phyloP scores from a whole-genome alignment of 306 rosid species.

The Crataegus laevigata region DNA sequence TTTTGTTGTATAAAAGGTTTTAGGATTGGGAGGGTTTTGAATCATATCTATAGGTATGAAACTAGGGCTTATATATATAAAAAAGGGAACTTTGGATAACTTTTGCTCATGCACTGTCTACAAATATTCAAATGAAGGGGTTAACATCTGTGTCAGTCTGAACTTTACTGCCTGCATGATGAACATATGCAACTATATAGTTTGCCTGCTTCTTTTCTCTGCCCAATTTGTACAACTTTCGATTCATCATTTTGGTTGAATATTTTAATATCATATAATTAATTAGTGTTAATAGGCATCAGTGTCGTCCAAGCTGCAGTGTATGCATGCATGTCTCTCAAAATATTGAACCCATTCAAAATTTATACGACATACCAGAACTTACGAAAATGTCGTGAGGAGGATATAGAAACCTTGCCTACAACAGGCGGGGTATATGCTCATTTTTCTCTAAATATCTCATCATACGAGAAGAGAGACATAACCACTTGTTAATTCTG shows the following conservation, averaged over 20 bases:
- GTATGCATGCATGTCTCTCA: neutral
- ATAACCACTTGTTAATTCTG: no score
- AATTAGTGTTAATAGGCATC: neutral
- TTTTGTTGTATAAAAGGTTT: no score
- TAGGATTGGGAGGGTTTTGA: neutral
- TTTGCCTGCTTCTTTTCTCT: no score
- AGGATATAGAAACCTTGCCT: neutral
- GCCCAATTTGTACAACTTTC: no score
- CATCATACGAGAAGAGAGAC: neutral
- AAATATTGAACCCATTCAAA: neutral
- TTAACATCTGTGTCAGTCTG: neutral
- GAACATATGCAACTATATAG: neutral
- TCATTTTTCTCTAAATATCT: neutral
- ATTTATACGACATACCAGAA: neutral
- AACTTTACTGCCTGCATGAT: neutral
- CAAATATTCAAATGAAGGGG: neutral
- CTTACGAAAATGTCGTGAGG: neutral
- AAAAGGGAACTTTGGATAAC: neutral
- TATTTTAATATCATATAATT: no score
- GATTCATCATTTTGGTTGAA: no score
- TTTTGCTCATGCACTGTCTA: neutral
- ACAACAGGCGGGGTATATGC: neutral
- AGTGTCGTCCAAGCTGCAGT: neutral
- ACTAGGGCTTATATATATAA: no score
- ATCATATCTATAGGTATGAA: no score